Evolutionary conservation across 106 monocot species (phyloP).

Genomic region (Dioscorea dumetorum): DNA sequence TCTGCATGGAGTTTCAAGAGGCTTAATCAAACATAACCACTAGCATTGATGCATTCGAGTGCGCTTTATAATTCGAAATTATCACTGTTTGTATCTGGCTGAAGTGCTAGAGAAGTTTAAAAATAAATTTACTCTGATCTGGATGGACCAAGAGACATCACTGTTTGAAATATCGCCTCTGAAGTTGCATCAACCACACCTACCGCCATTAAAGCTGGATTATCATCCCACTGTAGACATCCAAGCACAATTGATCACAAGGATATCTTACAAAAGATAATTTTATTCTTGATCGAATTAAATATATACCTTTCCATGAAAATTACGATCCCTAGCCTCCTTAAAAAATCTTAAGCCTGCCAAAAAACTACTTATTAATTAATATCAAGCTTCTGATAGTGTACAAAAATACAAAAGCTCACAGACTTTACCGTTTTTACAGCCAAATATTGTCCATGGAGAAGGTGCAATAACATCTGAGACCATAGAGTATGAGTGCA

Average conservation of each 20-base stretch:
- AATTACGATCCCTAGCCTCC: conserved; percentile 63
- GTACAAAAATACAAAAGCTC: not conserved
- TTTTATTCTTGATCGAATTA: not conserved
- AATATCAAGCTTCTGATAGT: too few species aligned
- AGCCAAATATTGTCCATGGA: conserved; percentile 90
- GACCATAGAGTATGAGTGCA: conserved; percentile 32
- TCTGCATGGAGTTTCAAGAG: conserved; percentile 31
- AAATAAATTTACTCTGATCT: conserved; percentile 75
- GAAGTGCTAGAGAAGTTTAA: too few species aligned
- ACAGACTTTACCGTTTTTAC: conserved; percentile 69
- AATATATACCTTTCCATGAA: conserved; percentile 51
- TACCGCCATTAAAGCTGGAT: conserved; percentile 97
- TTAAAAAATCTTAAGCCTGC: conserved; percentile 83
- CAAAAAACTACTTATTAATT: not conserved
- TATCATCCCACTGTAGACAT: conserved; percentile 64
- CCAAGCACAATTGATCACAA: not conserved
- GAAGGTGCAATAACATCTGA: conserved; percentile 88
- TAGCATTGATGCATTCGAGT: not conserved
- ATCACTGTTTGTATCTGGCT: too few species aligned
- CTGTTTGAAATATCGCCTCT: conserved; percentile 72
- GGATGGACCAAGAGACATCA: conserved; percentile 95
- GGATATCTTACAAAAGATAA: not conserved
- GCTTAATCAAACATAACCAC: not conserved
- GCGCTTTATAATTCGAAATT: too few species aligned
- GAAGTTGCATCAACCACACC: conserved; percentile 83